A percentile compares a stretch with the other conserved stretches of the same genome.
Conservation (phyloP, 306 rosid genomes). For the Pyrus bretschneideri region DNA sequence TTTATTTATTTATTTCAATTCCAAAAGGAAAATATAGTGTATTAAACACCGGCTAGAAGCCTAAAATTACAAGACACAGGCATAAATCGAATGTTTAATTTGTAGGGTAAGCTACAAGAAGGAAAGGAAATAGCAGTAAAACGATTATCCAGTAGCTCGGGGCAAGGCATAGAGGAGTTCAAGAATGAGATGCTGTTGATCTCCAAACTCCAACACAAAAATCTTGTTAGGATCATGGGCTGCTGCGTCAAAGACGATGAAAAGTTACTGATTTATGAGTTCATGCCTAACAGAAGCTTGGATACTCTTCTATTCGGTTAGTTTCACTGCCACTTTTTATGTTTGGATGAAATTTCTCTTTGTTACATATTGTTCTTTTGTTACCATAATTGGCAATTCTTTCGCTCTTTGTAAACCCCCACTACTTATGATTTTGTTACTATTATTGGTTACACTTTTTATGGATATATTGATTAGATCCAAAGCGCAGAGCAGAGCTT, state of each 20-base stretch:
- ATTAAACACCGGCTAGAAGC: neutral
- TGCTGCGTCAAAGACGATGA: constrained; percentile 27
- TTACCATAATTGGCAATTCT: no score
- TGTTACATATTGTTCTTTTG: neutral
- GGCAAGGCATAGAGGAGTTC: constrained; percentile 35
- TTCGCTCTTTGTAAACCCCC: neutral
- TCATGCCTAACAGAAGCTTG: constrained; percentile 36
- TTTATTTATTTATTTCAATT: neutral
- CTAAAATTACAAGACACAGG: neutral
- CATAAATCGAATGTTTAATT: neutral
- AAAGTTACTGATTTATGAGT: constrained; percentile 30
- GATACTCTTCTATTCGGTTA: constrained; percentile 26
- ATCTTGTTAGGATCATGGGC: constrained; percentile 36
- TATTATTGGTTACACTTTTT: neutral
- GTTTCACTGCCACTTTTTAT: neutral
- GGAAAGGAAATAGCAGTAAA: constrained; percentile 34
- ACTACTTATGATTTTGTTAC: neutral
- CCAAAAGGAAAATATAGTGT: neutral
- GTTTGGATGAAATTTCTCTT: neutral
- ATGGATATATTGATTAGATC: neutral
- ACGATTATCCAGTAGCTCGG: constrained; percentile 27
- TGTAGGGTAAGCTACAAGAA: constrained; percentile 26
- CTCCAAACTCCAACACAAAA: constrained; percentile 31
- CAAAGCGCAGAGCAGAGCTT: neutral
- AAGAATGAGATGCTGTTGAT: constrained; percentile 30